phyloP scores from a whole-genome alignment of 768 basidiomycete species.

The Suillus plorans region DNA sequence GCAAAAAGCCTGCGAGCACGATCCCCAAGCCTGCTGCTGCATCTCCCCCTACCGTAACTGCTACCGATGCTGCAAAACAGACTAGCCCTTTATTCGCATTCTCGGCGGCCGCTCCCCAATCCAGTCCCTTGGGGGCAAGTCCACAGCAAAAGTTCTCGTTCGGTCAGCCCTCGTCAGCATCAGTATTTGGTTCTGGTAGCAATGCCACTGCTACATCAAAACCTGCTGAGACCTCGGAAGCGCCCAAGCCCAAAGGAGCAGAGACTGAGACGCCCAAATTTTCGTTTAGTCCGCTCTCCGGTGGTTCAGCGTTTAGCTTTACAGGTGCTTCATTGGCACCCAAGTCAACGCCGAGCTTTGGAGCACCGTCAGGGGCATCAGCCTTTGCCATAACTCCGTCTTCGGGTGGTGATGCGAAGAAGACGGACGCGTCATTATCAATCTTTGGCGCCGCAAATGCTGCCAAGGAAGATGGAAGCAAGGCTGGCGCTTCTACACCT shows the following conservation, averaged over 20 bases:
- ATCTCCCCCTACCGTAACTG: conserved; percentile 1
- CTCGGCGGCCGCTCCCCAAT: conserved; percentile 9
- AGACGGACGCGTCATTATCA: conserved; percentile 30
- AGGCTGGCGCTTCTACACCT: conserved; percentile 13
- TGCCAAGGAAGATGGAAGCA: conserved; percentile 9
- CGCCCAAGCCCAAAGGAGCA: conserved; percentile 15
- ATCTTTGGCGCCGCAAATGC: conserved; percentile 32
- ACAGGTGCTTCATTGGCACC: conserved; percentile 11
- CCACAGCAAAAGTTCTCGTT: conserved; percentile 5
- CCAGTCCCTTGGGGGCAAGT: conserved; percentile 5
- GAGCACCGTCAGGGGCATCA: conserved; percentile 21
- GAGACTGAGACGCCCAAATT: conserved; percentile 19
- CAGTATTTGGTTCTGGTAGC: neutral
- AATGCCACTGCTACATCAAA: neutral
- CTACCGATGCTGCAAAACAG: conserved; percentile 14
- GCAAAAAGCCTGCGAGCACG: conserved; percentile 4
- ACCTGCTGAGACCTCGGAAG: conserved; percentile 12
- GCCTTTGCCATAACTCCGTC: conserved; percentile 22
- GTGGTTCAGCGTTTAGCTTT: conserved; percentile 8
- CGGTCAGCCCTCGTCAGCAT: neutral
- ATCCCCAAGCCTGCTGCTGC: neutral
- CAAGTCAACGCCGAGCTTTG: conserved; percentile 22
- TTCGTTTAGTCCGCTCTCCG: conserved; percentile 23
- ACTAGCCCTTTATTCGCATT: conserved; percentile 24
- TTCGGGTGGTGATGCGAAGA: conserved; percentile 23